Evolutionary conservation across 305 asterid species (phyloP), one percentile per base, ranked within the genome.

Genomic region (Fraxinus angustifolia): DNA sequence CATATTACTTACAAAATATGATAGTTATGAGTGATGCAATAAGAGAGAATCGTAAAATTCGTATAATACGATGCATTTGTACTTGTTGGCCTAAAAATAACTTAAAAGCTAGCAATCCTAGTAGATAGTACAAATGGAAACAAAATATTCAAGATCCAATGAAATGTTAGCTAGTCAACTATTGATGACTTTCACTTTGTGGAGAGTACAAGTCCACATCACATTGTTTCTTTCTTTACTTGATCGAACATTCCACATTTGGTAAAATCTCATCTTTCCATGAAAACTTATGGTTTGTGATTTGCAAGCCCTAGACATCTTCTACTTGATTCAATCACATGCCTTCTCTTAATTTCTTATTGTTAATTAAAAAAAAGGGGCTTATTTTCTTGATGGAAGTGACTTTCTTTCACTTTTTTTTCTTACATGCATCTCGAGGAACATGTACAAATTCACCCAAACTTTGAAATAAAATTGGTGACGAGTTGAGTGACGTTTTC

Each of bases 401-500:
- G 38, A 34, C 38, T 82, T 48, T 84, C 67, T 65, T 73, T 77
- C 62, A 58, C 7, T 17, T 21, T 77, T 84, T 85, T 67, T 3
- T 23, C 58, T 79, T 56, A 81, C 92, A 84, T 92, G 86, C 94
- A 90, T 92, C 93, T 89, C 96, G 93, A 92, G 93, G 90, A 71
- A 74, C 81, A 67, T 79, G 30, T 75, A 79, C 75, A 75, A 80
- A 81, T 85, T 82, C 60, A 21, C 36, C 40, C 83, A 82, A 85
- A 78, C 23, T 34, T 45, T 78, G 78, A 23, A 28, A n/a, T 68
- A 81, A 73, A 58, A 36, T 42, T 83, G 76, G 35, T 89, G 91
- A 88, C 87, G 86, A 45, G 36, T 4, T 35, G 76, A 42, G 42
- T 82, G 84, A 83, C 82, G 80, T 31, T n/a, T 1, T 34, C 50